phyloP scores from a whole-genome alignment of 2,329 filamentous ascomycete species.

The Didymella lethalis region DNA sequence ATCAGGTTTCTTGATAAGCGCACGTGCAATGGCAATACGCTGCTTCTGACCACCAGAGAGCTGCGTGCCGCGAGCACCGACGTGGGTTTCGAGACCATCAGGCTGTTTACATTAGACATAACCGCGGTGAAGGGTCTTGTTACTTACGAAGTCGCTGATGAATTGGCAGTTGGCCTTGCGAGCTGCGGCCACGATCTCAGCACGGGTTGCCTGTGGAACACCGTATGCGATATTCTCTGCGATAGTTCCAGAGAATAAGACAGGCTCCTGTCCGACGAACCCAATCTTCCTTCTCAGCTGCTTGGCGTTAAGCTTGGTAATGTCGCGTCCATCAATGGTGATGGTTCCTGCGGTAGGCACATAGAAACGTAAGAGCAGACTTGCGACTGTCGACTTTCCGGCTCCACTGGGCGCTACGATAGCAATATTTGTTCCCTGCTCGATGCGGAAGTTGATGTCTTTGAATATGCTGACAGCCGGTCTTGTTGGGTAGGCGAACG shows the following conservation, averaged over 20 bases:
- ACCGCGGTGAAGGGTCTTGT: not conserved
- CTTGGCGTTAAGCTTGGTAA: slow-evolving; percentile 89
- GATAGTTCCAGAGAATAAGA: slow-evolving; percentile 85
- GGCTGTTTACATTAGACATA: slow-evolving; percentile 60
- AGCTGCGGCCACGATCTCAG: slow-evolving; percentile 86
- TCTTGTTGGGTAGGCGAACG: slow-evolving; percentile 91
- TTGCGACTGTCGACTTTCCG: slow-evolving; percentile 94
- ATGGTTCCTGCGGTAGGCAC: slow-evolving; percentile 79
- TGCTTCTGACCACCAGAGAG: slow-evolving; percentile 97
- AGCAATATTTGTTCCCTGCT: slow-evolving; percentile 91
- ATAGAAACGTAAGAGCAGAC: slow-evolving; percentile 91
- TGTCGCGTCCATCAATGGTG: slow-evolving; percentile 82
- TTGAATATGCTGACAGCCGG: slow-evolving; percentile 93
- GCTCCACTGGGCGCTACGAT: slow-evolving; percentile 96
- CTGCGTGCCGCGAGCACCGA: slow-evolving; percentile 90
- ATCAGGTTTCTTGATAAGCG: slow-evolving; percentile 93
- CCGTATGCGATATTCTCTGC: slow-evolving; percentile 94
- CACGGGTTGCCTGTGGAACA: slow-evolving; percentile 76
- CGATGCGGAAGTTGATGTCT: slow-evolving; percentile 86
- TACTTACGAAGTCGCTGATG: slow-evolving; percentile 84
- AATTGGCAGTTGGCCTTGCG: slow-evolving; percentile 95
- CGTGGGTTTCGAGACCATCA: slow-evolving; percentile 91
- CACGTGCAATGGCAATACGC: slow-evolving; percentile 94
- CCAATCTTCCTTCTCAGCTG: slow-evolving; percentile 91
- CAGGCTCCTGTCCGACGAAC: slow-evolving; percentile 93